Conservation (phyloP, 768 basidiomycete genomes). For the Mycena crocata region DNA sequence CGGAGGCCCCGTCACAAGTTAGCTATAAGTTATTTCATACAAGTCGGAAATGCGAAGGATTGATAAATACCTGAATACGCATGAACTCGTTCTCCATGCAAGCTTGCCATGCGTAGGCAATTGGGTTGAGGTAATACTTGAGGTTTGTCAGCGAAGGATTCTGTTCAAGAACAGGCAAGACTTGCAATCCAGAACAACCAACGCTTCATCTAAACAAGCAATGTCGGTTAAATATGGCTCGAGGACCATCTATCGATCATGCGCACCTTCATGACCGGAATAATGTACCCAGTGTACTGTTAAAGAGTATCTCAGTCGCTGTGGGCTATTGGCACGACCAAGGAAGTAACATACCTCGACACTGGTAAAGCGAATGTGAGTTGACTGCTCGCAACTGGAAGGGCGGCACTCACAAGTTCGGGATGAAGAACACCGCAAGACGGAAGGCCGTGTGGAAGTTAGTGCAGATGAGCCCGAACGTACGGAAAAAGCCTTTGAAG, state of each 20-base stretch:
- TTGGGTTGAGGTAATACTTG: conserved; percentile 83
- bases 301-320: conserved; percentile 1
- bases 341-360: conserved; percentile 5
- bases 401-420: conserved; percentile 64
- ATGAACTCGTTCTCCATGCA: conserved; percentile 90
- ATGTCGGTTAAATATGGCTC: too few relatives aligned
- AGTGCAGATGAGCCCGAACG: conserved; percentile 66
- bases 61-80: conserved; percentile 64
- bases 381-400: neutral
- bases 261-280: conserved; percentile 71
- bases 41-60: conserved; percentile 15
- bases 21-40: conserved; percentile 50
- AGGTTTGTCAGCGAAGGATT: neutral
- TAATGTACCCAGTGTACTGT: conserved; percentile 77
- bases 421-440: conserved; percentile 74
- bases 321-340: neutral
- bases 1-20: conserved; percentile 70
- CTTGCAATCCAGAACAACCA: conserved; percentile 90
- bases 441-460: conserved; percentile 60
- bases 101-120: conserved; percentile 82
- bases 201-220: conserved; percentile 79
- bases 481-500: conserved; percentile 79
- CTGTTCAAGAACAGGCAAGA: conserved; percentile 17
- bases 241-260: too few relatives aligned
- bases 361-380: neutral